Evolutionary conservation across 257 asterid genomes (phyloP), one percentile per base, ranked within the genome.

Genomic region (Penstemon barbatus): DNA sequence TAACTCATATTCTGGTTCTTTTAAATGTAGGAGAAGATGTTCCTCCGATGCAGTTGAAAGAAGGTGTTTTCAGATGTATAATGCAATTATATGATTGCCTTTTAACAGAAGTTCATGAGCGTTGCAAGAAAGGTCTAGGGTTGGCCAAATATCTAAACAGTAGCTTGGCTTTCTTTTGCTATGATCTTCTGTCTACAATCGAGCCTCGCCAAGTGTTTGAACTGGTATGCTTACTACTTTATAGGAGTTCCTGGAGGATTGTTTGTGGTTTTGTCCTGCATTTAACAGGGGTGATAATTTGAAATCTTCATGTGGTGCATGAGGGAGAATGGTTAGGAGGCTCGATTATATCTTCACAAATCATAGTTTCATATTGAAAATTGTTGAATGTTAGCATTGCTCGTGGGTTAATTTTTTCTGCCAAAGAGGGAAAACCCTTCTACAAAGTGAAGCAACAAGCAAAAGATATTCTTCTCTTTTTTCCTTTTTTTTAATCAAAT

Each of bases 171-270:
- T 94, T 94, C 89, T 94, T 94, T 84, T 94, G 99, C 78, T 91
- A 91, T 71, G 99, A 94, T 80, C 97, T 94, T 69, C 79, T 94
- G 73, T 91, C 97, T 59, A 85, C 88, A 70, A 74, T 91, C 57
- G 99, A 94, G 87, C 99, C 97, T 72, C 99, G 97, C 6, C 99
- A 94, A 81, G 99, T 89, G 74, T 94, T 94, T 87, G 99, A 94
- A 82, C 83, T 94, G 99, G 99, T 91, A 82, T 69, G 82, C 64
- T 66, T 80, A 65, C 78, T 75, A 56, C 69, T 59, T 73, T 67
- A 13, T 38, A 46, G 57, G 54, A 68, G 39, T 63, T 79, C 62
- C 15, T 67, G 58, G 55, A 36, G 68, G 33, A 59, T 62, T 63
- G 33, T 46, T 6, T 64, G 10, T 53, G 48, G 63, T 71, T 40